These are phyloP conservation scores for Penicillium freii DNA, from an alignment of 2,329 filamentous ascomycete species.

Conservation along the genomic window DNA sequence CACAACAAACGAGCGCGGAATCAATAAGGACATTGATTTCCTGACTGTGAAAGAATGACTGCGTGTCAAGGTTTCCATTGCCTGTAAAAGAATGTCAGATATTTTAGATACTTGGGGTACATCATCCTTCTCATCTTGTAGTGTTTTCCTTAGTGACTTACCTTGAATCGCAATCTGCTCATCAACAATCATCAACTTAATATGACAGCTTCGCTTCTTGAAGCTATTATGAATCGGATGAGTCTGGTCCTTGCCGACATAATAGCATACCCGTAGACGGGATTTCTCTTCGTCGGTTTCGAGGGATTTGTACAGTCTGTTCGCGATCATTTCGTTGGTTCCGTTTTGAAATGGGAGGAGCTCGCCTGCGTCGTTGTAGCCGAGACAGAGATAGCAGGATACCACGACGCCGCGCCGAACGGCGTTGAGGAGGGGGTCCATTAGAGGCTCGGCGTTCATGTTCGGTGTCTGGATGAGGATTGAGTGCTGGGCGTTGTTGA, in stretches of 20 bases:
- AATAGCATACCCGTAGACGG: conserved; percentile 64
- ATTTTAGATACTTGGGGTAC: background rate
- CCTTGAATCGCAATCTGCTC: conserved; percentile 65
- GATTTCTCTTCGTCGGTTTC: conserved; percentile 51
- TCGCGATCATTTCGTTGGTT: conserved; percentile 69
- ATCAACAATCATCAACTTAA: conserved; percentile 76
- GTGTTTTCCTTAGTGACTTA: background rate
- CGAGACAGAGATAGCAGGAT: conserved; percentile 69
- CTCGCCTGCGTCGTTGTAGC: conserved; percentile 77
- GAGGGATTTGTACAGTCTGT: conserved; percentile 58
- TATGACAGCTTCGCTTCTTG: conserved; percentile 68
- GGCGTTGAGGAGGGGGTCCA: conserved; percentile 63
- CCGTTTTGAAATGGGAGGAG: conserved; percentile 73
- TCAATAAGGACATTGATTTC: conserved; percentile 77
- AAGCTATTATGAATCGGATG: conserved; percentile 64
- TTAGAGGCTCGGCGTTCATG: conserved; percentile 67
- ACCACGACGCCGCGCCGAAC: conserved; percentile 67
- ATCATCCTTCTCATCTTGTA: background rate
- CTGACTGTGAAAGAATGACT: conserved; percentile 75
- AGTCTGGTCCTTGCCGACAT: conserved; percentile 71
- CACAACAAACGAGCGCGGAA: conserved; percentile 57
- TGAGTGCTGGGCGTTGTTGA: conserved; percentile 60
- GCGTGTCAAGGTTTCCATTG: conserved; percentile 77
- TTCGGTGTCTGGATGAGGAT: conserved; percentile 81
- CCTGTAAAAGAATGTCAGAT: conserved; percentile 34